These are phyloP conservation scores for Exophiala dermatitidis DNA, from an alignment of 2,329 filamentous ascomycete genomes.

Conservation along the genomic window DNA sequence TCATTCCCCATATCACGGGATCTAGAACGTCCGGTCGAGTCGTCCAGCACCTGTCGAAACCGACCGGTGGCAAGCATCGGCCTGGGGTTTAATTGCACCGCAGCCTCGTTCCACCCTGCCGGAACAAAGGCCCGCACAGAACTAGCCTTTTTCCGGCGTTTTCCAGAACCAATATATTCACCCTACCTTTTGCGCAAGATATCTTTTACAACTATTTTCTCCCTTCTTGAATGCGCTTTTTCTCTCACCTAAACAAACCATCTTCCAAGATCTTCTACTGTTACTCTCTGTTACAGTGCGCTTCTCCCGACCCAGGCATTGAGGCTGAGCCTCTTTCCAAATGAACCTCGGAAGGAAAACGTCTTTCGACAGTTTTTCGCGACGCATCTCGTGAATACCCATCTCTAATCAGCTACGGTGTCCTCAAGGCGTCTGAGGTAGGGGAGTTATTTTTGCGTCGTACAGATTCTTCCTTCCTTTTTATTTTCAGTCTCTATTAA, in stretches of 20 bases:
- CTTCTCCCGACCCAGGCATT: not conserved
- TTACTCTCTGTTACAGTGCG: not conserved
- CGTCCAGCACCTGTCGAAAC: not conserved
- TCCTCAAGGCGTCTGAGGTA: slow-evolving; percentile 1
- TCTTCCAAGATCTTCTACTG: not conserved
- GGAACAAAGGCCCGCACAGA: not conserved
- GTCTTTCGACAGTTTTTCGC: not conserved
- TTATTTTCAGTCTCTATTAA: not conserved
- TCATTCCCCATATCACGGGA: not conserved
- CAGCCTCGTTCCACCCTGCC: not conserved
- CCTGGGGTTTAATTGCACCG: not conserved
- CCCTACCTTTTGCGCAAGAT: not conserved
- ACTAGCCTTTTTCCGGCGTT: not conserved
- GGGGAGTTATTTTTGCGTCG: not conserved
- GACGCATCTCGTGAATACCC: slow-evolving; percentile 8
- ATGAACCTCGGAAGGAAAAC: not conserved
- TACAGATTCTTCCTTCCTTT: not conserved
- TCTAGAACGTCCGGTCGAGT: not conserved
- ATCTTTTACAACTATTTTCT: not conserved
- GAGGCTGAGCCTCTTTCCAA: not conserved
- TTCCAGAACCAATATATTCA: not conserved
- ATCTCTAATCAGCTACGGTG: not conserved
- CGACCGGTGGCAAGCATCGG: not conserved
- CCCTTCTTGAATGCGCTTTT: not conserved
- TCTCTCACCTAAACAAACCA: not conserved